Evolutionary conservation across 192 early-diverging fungal genomes (phyloP).

Genomic region (Funneliformis geosporum): DNA sequence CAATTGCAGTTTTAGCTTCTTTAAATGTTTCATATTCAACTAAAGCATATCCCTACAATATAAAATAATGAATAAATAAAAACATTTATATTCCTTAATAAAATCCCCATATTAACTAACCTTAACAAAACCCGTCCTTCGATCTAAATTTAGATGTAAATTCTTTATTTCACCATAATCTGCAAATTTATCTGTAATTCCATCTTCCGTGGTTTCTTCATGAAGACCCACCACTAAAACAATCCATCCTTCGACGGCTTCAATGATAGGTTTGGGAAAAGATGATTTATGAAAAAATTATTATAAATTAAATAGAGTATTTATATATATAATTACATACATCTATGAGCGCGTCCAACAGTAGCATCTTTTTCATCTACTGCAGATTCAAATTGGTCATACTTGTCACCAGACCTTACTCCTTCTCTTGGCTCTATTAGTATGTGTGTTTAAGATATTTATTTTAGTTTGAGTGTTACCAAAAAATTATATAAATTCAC

Average conservation of each 20-base stretch:
- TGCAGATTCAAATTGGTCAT: constrained; percentile 32
- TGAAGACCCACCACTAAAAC: constrained; percentile 90
- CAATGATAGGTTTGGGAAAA: background rate
- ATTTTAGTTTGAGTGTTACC: background rate
- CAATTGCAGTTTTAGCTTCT: constrained; percentile 81
- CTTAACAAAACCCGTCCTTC: constrained; percentile 95
- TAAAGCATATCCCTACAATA: constrained; percentile 87
- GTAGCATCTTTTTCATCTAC: constrained; percentile 27
- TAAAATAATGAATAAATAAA: background rate
- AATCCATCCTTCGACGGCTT: constrained; percentile 93
- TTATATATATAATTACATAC: constrained; percentile 20
- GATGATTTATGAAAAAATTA: background rate
- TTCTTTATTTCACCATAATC: constrained; percentile 92
- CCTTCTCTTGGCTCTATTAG: constrained; percentile 33
- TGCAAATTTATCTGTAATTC: constrained; percentile 80
- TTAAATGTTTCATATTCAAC: constrained; percentile 81
- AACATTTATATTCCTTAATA: background rate
- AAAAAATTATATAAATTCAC: background rate
- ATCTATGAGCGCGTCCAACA: constrained; percentile 24
- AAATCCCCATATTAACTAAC: constrained; percentile 42
- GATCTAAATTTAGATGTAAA: constrained; percentile 90
- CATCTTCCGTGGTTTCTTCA: constrained; percentile 94
- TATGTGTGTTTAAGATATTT: constrained; percentile 30
- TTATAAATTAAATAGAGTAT: background rate
- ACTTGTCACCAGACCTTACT: constrained; percentile 25